Evolutionary conservation across 176 grass and related monocot genomes (phyloP), one percentile per base, ranked within the genome.

Genomic region (Eleusine coracana): DNA sequence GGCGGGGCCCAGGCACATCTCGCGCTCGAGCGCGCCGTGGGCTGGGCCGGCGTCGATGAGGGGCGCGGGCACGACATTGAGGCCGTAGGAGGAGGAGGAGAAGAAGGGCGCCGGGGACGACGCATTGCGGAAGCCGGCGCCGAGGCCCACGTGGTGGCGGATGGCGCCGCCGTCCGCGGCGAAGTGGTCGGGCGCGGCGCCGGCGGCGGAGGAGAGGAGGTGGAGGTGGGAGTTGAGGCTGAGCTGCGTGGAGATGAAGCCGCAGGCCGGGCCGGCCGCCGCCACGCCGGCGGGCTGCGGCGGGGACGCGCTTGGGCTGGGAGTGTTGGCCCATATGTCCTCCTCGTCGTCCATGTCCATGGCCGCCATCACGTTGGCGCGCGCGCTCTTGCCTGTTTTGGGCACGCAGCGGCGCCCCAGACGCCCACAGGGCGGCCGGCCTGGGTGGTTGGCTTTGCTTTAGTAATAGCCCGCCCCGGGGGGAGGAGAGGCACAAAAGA

Each of bases 181-280:
- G 79, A 37, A 3, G 27, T 37, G 37, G 60, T 29, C 60, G 68
- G 6, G 12, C 34, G 45, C 77, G 20, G 81, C 23, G 38, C 36
- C 6, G 16, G 34, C 31, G 28, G 29, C 6, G 60, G 73, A 23
- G 68, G 74, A 71, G 69, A 83, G 84, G 51, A 73, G 68, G 10
- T 68, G 84, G 68, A 83, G 61, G 80, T 10, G 62, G 20, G 80
- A 83, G 88, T 83, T 87, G 84, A 83, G 80, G 88, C 80, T 90
- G 25, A 87, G 88, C 62, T 82, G 69, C 25, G 88, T 90, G 70
- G 75, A 83, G 62, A 84, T 84, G 70, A 72, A 64, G 54, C 40
- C 6, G 71, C 70, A 42, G n/a, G 28, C 25, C 27, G 18, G 17
- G 31, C 31, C 31, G 31, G 31, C 31, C 31, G 56, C 36, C 0